Percentiles rank a stretch among this genome's conserved stretches.
phyloP scores from a whole-genome alignment of 306 rosid genomes.

The Delonix regia region DNA sequence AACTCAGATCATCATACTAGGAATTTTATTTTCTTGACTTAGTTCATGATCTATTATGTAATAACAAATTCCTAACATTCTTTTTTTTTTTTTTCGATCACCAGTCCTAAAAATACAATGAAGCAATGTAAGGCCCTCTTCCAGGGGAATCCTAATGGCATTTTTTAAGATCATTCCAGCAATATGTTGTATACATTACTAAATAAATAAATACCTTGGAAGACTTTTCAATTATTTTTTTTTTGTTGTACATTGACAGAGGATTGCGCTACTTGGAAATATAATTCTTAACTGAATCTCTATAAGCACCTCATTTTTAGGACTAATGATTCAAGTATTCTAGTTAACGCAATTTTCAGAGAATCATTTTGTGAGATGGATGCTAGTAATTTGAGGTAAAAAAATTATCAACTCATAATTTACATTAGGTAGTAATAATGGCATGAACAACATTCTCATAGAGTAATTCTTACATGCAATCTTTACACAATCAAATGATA shows the following conservation, averaged over 20 bases:
- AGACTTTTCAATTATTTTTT: not conserved
- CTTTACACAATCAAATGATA: no score
- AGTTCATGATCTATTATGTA: not conserved
- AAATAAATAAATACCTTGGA: not conserved
- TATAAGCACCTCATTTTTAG: slow-evolving; percentile 10
- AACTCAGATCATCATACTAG: not conserved
- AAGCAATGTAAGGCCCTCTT: slow-evolving; percentile 78
- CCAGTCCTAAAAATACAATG: slow-evolving; percentile 79
- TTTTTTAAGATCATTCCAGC: slow-evolving; percentile 37
- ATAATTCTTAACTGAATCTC: slow-evolving; percentile 1
- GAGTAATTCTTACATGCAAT: no score
- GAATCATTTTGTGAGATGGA: not conserved
- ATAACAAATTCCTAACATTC: not conserved
- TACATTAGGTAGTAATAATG: not conserved
- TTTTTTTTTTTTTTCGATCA: slow-evolving; percentile 51
- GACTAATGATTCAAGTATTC: slow-evolving; percentile 22
- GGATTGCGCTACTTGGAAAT: slow-evolving; percentile 12
- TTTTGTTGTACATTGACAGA: not conserved
- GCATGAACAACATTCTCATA: no score
- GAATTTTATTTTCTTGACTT: slow-evolving; percentile 10
- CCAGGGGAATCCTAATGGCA: slow-evolving; percentile 33
- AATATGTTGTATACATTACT: not conserved
- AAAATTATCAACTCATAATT: not conserved
- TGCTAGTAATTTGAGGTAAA: not conserved
- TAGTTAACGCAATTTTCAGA: not conserved